phyloP scores from a whole-genome alignment of 331 rosid species.

The Prunus yedoensis region DNA sequence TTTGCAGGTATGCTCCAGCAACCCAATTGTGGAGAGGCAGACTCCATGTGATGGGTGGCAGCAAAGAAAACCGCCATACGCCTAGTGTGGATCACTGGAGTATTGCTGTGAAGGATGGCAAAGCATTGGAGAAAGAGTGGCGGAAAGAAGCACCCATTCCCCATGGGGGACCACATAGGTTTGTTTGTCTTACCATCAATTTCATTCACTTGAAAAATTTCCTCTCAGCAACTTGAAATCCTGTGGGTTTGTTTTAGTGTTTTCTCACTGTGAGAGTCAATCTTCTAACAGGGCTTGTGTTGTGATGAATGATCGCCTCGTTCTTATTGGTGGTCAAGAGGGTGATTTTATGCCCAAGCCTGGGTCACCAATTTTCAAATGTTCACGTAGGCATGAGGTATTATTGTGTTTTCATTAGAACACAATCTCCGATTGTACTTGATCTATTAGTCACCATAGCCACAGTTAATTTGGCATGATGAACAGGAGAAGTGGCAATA shows the following conservation, averaged over 20 bases:
- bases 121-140: conserved; percentile 71
- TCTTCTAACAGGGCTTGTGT: conserved; percentile 65
- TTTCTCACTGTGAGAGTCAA: background rate
- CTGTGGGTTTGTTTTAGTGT: background rate
- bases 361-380: conserved; percentile 88
- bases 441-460: background rate
- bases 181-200: background rate
- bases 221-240: background rate
- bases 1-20: conserved; percentile 82
- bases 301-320: conserved; percentile 56
- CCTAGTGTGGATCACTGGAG: conserved; percentile 93
- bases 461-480: background rate
- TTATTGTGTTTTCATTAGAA: conserved; percentile 3
- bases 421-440: background rate
- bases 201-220: background rate
- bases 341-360: conserved; percentile 99
- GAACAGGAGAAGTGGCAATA: background rate
- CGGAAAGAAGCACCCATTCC: conserved; percentile 70
- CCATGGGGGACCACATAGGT: conserved; percentile 98
- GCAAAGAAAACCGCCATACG: conserved; percentile 89
- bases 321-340: conserved; percentile 88
- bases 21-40: conserved; percentile 92
- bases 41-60: conserved; percentile 95
- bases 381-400: conserved; percentile 93
- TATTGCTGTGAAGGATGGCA: conserved; percentile 75